These are phyloP conservation scores for Juglanconis oblonga DNA, from an alignment of 2,329 filamentous ascomycete species.

Conservation along the genomic window DNA sequence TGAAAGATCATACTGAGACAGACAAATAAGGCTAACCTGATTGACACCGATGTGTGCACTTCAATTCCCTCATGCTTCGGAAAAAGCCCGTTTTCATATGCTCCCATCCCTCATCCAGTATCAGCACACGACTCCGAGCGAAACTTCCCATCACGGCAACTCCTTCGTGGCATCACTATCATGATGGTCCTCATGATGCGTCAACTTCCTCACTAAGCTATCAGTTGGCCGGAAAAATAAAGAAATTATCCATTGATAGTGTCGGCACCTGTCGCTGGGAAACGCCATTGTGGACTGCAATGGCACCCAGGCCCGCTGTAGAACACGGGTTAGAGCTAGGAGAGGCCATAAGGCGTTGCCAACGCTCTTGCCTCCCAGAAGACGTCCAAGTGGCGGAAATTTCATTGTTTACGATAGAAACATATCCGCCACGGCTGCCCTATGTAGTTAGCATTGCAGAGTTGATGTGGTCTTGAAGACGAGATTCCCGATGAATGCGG, in stretches of 20 bases:
- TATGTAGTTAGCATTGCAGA: neutral
- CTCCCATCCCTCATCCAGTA: too few relatives aligned
- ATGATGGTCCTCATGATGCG: neutral
- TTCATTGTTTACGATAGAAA: neutral
- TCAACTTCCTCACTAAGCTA: neutral
- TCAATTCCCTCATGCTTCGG: neutral
- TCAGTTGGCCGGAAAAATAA: neutral
- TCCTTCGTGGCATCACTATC: neutral
- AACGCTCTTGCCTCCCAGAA: neutral
- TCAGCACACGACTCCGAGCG: too few relatives aligned
- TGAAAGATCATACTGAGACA: conserved; percentile 17
- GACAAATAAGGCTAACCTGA: conserved; percentile 22
- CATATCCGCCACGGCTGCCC: neutral
- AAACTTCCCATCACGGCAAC: neutral
- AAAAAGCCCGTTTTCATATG: too few relatives aligned
- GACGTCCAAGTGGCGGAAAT: neutral
- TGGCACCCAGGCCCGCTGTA: neutral
- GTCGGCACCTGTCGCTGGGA: too few relatives aligned
- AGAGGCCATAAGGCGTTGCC: neutral
- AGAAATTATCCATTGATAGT: neutral
- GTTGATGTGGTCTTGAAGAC: neutral
- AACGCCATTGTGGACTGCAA: too few relatives aligned
- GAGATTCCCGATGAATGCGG: too few relatives aligned
- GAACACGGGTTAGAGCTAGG: neutral
- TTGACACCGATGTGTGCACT: neutral